phyloP scores from a whole-genome alignment of 75 land plant genomes.

The Picea sitchensis region DNA sequence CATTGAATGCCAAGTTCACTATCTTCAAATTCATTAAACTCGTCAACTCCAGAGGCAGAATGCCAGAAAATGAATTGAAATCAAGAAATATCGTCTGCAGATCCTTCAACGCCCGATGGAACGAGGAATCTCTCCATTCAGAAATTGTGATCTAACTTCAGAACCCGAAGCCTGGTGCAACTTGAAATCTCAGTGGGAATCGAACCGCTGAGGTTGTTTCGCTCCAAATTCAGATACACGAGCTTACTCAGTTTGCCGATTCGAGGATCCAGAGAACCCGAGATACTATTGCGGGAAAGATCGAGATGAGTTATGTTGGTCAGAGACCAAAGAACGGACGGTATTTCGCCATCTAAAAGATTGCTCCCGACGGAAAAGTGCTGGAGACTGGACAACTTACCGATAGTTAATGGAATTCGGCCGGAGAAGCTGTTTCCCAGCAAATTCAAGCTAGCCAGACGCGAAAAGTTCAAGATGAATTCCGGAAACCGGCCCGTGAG shows the following conservation, averaged over 20 bases:
- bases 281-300: constrained; percentile 13
- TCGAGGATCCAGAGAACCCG: not conserved
- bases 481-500: constrained; percentile 2
- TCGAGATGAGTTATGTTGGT: constrained; percentile 11
- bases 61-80: constrained; percentile 13
- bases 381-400: constrained; percentile 1
- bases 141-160: constrained; percentile 6
- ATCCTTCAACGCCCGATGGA: not conserved
- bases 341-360: not conserved
- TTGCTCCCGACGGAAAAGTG: constrained; percentile 11
- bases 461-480: not conserved
- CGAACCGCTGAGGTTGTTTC: constrained; percentile 12
- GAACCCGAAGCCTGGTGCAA: constrained; percentile 7
- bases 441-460: constrained; percentile 12
- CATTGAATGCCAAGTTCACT: constrained; percentile 18
- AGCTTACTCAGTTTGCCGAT: constrained; percentile 5
- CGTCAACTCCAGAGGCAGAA: constrained; percentile 10
- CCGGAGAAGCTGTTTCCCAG: constrained; percentile 26
- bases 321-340: not conserved
- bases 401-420: not conserved
- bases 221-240: constrained; percentile 6
- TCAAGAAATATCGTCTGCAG: constrained; percentile 6
- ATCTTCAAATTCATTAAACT: not conserved
- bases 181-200: constrained; percentile 7
- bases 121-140: not conserved